phyloP scores from a whole-genome alignment of 371 early-diverging fungal genomes.

The Rhizopus sp. region DNA sequence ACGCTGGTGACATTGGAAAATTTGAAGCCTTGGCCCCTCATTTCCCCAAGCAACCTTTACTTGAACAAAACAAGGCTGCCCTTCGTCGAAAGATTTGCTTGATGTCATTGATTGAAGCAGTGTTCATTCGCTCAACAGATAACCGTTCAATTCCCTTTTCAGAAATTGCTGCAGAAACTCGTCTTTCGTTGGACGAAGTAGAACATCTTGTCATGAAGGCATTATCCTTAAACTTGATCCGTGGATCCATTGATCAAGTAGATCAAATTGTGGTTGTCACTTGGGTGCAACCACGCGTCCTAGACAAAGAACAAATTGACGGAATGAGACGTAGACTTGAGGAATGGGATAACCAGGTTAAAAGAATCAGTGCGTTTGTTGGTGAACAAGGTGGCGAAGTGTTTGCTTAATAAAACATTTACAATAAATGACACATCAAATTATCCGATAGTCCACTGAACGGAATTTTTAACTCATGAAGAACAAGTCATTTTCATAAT shows the following conservation, averaged over 20 bases:
- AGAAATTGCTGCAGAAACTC: slow-evolving; percentile 86
- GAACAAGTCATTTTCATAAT: too few relatives aligned
- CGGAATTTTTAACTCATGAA: too few relatives aligned
- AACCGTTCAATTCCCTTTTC: slow-evolving; percentile 82
- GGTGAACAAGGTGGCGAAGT: slow-evolving; percentile 61
- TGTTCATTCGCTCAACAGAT: slow-evolving; percentile 86
- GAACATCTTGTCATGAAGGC: slow-evolving; percentile 98
- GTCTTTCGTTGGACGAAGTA: slow-evolving; percentile 84
- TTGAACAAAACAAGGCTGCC: slow-evolving; percentile 72
- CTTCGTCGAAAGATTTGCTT: slow-evolving; percentile 94
- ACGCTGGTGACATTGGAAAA: slow-evolving; percentile 91
- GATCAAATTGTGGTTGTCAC: slow-evolving; percentile 81
- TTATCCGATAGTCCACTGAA: too few relatives aligned
- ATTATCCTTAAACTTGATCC: slow-evolving; percentile 86
- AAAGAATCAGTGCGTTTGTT: slow-evolving; percentile 59
- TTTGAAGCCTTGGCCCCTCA: slow-evolving; percentile 81
- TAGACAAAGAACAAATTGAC: slow-evolving; percentile 88
- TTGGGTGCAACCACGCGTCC: slow-evolving; percentile 97
- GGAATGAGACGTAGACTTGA: slow-evolving; percentile 60
- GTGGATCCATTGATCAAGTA: slow-evolving; percentile 96
- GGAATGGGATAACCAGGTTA: slow-evolving; percentile 36
- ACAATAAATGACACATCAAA: too few relatives aligned
- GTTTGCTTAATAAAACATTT: slow-evolving; percentile 39
- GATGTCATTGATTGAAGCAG: slow-evolving; percentile 94
- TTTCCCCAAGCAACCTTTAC: slow-evolving; percentile 78